Evolutionary conservation across 306 rosid genomes (phyloP).

Genomic region (Carpinus fangiana): DNA sequence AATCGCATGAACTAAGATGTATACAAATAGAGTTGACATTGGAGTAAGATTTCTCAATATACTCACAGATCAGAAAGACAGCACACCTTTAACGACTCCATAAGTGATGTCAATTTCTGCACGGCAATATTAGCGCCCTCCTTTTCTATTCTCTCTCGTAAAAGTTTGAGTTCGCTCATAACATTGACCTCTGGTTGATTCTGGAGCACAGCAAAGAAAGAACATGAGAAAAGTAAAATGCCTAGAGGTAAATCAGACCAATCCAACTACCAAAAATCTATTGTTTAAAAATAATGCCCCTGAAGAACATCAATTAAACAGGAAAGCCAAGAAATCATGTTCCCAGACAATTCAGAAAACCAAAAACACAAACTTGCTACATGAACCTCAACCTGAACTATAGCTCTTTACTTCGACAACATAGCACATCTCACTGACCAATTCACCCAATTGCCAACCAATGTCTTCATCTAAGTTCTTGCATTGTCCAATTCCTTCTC

Average conservation of each 20-base stretch:
- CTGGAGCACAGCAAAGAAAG: conserved; percentile 28
- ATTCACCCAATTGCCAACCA: conserved; percentile 43
- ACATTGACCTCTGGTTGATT: conserved; percentile 41
- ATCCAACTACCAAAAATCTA: not conserved
- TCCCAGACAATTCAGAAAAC: not conserved
- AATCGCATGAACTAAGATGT: not conserved
- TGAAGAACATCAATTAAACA: not conserved
- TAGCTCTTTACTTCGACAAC: not conserved
- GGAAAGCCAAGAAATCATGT: conserved; percentile 16
- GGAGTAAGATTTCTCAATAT: not conserved
- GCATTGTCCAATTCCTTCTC: conserved; percentile 27
- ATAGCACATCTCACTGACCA: conserved; percentile 46
- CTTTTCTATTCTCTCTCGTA: conserved; percentile 46
- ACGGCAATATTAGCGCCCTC: conserved; percentile 50
- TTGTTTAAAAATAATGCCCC: not conserved
- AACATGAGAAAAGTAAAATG: not conserved
- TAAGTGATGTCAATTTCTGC: conserved; percentile 47
- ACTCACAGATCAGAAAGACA: conserved; percentile 3
- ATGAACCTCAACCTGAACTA: not conserved
- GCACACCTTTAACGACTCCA: conserved; percentile 61
- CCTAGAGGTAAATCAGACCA: conserved; percentile 20
- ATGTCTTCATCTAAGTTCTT: conserved; percentile 8
- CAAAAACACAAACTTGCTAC: conserved; percentile 13
- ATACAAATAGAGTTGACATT: not conserved
- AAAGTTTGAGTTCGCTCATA: conserved; percentile 43